Evolutionary conservation across 176 grass and related monocot genomes (phyloP), one percentile per base, ranked within the genome.

Genomic region (Eremochloa ophiuroides): DNA sequence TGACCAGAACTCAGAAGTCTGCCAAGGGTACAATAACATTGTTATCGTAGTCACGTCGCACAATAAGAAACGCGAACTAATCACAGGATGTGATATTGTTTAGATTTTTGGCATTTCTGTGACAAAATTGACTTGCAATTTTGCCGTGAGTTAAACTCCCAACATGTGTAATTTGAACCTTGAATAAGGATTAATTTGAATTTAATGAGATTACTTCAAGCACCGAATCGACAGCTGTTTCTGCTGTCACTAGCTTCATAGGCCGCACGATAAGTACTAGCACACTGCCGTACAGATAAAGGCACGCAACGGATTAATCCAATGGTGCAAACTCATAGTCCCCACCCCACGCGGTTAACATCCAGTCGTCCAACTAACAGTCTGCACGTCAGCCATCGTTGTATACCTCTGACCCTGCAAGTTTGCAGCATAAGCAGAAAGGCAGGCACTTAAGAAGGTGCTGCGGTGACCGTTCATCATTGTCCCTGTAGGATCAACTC

Each of bases 401-500:
- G 48, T n/a, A 78, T n/a, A n/a, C n/a, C n/a, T n/a, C n/a, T n/a
- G n/a, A n/a, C n/a, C n/a, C n/a, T n/a, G n/a, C n/a, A n/a, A n/a
- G n/a, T n/a, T n/a, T n/a, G n/a, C n/a, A n/a, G n/a, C n/a, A n/a
- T n/a, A 53, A 27, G 12, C 55, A 40, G 38, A 37, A 50, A 77
- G 4, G 3, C 23, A 59, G 53, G 22, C 53, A 23, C 7, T 8
- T 48, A 42, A 18, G 5, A 67, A 15, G 62, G 40, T 85, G 39
- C 11, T 11, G 40, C 2, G 13, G 23, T 71, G 12, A 15, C 27
- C 9, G 18, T 62, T 47, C 40, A 40, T 62, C 22, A 71, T 10
- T 41, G 46, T 25, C 27, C 61, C 47, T 81, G 48, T 44, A 62
- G 60, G 69, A 80, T 86, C 77, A 81, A 80, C 10, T 86, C 70